Evolutionary conservation across 805 yeast genomes (phyloP), one percentile per base, ranked within the genome.

Genomic region (Candida montana): DNA sequence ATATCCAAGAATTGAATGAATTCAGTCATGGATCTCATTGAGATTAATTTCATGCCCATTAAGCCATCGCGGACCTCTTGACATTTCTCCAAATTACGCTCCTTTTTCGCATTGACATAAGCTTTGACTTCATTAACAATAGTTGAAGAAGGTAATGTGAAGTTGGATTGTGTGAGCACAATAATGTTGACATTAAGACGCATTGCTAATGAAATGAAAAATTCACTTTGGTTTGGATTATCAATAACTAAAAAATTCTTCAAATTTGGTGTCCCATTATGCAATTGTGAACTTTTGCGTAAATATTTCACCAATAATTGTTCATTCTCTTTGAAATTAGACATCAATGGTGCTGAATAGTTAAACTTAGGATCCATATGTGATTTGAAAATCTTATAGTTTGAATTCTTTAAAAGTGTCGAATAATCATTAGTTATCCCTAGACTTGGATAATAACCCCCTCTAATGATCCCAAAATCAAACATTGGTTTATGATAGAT

Each of bases 381-480:
- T 13, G 40, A 31, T 29, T 42, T 38, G 36, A 52, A 52, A 5
- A 49, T 20, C 5, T n/a, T 35, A 6, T 18, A 15, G 28, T 50
- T 47, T 1, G 54, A 31, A 7, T 30, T 36, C 15, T 36, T 27
- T 16, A 52, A 34, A 2, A 52, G 16, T 2, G 27, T 27, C 12
- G 40, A 31, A 33, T 47, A 52, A 5, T 47, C 45, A 8, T 32
- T 28, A 20, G 40, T n/a, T 1, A 35, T 21, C 2, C 53, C 53
- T 33, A 53, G 32, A 4, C 50, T 42, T 8, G 49, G 48, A 29
- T 45, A 53, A 35, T 52, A 53, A 10, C 35, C 38, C 6, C 52
- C 48, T 41, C 58, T 45, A 17, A 53, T 19, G 9, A 53, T 39
- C n/a, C 56, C 58, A 44, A 50, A 53, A 26, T 46, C 54, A 33